Percentiles rank a stretch among this genome's conserved stretches.
Evolutionary conservation across 768 basidiomycete genomes (phyloP).

Genomic region (Cubamyces lactineus): DNA sequence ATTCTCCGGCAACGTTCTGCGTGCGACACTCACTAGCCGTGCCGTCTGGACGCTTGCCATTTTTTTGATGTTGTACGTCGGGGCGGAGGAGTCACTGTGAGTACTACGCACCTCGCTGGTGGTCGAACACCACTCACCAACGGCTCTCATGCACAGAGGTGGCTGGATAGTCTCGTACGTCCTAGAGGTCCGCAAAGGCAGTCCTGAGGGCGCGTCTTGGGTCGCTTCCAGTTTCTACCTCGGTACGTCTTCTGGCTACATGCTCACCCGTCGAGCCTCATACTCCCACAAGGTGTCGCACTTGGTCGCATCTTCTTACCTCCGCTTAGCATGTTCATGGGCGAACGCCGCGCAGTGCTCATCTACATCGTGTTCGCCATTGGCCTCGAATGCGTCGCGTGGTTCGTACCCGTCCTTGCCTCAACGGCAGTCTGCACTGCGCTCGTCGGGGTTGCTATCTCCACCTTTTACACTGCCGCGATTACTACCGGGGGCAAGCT

Average conservation of each 20-base stretch:
- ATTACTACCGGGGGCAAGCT: slow-evolving; percentile 31
- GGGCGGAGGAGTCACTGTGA: slow-evolving; percentile 34
- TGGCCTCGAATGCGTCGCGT: slow-evolving; percentile 33
- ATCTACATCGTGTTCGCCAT: slow-evolving; percentile 34
- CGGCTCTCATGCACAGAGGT: slow-evolving; percentile 19
- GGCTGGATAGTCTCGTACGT: slow-evolving; percentile 37
- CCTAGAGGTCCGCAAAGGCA: slow-evolving; percentile 33
- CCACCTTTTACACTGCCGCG: slow-evolving; percentile 35
- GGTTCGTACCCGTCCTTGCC: slow-evolving; percentile 31
- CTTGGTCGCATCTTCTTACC: slow-evolving; percentile 35
- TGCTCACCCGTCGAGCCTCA: neutral
- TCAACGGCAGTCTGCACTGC: slow-evolving; percentile 35
- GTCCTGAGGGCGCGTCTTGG: slow-evolving; percentile 35
- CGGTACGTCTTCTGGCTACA: slow-evolving; percentile 16
- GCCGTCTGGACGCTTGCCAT: slow-evolving; percentile 34
- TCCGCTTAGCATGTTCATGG: slow-evolving; percentile 32
- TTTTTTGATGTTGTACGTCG: slow-evolving; percentile 35
- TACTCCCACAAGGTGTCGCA: slow-evolving; percentile 29
- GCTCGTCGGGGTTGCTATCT: slow-evolving; percentile 37
- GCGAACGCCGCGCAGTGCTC: slow-evolving; percentile 35
- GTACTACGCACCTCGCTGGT: slow-evolving; percentile 5
- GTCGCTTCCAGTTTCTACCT: slow-evolving; percentile 35
- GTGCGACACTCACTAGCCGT: slow-evolving; percentile 28
- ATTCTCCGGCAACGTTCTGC: slow-evolving; percentile 1
- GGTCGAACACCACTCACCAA: neutral